Conservation (phyloP, 352 stramenopile species). For the Globisporangium nagaii region DNA sequence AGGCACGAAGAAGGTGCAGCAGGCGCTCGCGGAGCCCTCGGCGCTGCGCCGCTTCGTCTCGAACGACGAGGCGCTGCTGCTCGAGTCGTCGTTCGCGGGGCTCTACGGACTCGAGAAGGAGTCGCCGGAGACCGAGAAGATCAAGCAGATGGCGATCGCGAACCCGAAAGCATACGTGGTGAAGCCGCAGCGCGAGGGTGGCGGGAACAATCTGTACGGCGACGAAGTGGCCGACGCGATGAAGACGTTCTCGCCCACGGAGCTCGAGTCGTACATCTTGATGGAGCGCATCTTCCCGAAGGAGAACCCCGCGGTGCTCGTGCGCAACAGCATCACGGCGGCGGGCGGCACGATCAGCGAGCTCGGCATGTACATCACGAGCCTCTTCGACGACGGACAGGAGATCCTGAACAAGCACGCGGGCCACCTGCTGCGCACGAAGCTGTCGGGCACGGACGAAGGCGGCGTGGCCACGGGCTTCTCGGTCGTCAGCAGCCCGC, state of each 20-base stretch:
- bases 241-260: slow-evolving; percentile 51
- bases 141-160: slow-evolving; percentile 65
- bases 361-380: slow-evolving; percentile 94
- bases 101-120: slow-evolving; percentile 93
- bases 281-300: slow-evolving; percentile 97
- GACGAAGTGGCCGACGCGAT: slow-evolving; percentile 88
- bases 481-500: slow-evolving; percentile 89
- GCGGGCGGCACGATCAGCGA: slow-evolving; percentile 91
- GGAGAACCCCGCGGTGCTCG: slow-evolving; percentile 67
- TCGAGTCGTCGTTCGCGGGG: slow-evolving; percentile 93
- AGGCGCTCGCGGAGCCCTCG: slow-evolving; percentile 85
- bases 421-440: slow-evolving; percentile 95
- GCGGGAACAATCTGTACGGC: slow-evolving; percentile 98
- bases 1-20: slow-evolving; percentile 98
- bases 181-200: slow-evolving; percentile 98
- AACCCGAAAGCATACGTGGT: slow-evolving; percentile 89
- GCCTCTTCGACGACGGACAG: slow-evolving; percentile 67
- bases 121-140: slow-evolving; percentile 42
- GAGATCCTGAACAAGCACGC: slow-evolving; percentile 92
- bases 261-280: slow-evolving; percentile 91
- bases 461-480: slow-evolving; percentile 94
- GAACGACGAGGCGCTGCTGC: slow-evolving; percentile 44
- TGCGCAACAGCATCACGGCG: slow-evolving; percentile 66
- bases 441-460: slow-evolving; percentile 94
- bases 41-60: slow-evolving; percentile 90